phyloP scores from a whole-genome alignment of 176 grass and related monocot genomes.

The Paspalum vaginatum region DNA sequence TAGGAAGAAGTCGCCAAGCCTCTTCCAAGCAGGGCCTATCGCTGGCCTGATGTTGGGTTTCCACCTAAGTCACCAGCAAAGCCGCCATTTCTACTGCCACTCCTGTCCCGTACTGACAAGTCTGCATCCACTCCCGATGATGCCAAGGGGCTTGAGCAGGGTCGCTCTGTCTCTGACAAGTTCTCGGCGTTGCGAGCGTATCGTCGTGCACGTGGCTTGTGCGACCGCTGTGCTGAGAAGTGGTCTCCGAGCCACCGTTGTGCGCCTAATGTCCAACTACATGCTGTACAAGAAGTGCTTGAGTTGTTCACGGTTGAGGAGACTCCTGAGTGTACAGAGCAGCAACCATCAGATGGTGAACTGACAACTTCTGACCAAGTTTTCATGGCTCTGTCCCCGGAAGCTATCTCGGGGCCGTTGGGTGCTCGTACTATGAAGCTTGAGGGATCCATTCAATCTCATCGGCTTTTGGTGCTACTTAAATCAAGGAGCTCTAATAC shows the following conservation, averaged over 20 bases:
- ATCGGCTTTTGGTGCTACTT: background rate
- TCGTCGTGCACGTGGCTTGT: accelerated
- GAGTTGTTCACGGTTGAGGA: background rate
- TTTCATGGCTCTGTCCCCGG: background rate
- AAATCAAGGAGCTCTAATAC: background rate
- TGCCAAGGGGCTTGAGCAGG: background rate
- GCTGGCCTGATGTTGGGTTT: accelerated
- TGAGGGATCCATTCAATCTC: accelerated
- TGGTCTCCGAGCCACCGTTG: background rate
- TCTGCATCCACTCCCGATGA: accelerated
- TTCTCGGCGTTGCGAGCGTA: background rate
- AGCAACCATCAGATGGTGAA: too few species aligned
- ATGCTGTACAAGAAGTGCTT: background rate
- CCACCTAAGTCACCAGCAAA: accelerated
- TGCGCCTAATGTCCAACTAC: background rate
- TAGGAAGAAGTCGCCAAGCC: background rate
- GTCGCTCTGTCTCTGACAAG: background rate
- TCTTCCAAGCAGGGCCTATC: too few species aligned
- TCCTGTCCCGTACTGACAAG: background rate
- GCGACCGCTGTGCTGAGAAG: background rate
- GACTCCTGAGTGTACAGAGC: too few species aligned
- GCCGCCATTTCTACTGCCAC: background rate
- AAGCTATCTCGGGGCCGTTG: accelerated
- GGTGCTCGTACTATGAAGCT: background rate
- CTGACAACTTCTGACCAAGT: too few species aligned